Conservation (phyloP, 2,329 filamentous ascomycete genomes). For the Colletotrichum sp. region DNA sequence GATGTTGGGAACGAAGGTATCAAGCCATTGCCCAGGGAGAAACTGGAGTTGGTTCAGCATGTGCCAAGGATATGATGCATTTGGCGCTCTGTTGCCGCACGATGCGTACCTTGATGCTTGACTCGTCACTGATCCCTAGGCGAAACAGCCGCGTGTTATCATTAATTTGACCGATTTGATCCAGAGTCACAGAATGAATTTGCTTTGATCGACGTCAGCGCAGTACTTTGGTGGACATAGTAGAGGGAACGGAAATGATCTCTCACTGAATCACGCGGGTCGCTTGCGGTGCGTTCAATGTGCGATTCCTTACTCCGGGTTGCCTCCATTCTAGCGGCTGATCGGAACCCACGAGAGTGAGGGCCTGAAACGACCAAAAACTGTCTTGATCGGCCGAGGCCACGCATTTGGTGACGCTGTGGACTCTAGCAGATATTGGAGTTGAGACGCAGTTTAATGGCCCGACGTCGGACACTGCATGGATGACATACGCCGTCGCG, state of each 20-base stretch:
- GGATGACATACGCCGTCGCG: background rate
- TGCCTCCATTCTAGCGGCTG: background rate
- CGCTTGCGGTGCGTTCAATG: slow-evolving; percentile 73
- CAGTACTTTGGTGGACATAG: background rate
- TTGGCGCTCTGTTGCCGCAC: background rate
- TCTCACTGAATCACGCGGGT: slow-evolving; percentile 69
- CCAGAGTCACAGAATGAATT: slow-evolving; percentile 67
- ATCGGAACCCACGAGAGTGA: background rate
- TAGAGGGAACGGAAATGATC: background rate
- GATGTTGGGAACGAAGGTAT: slow-evolving; percentile 75
- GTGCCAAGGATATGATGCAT: background rate
- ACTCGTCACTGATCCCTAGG: slow-evolving; percentile 58
- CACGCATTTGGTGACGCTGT: background rate
- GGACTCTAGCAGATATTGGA: background rate
- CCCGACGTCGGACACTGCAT: background rate
- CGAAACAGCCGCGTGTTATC: slow-evolving; percentile 70
- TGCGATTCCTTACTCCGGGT: slow-evolving; percentile 47
- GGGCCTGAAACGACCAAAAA: background rate
- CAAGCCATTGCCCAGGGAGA: slow-evolving; percentile 86
- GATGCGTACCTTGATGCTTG: slow-evolving; percentile 50
- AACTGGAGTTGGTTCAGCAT: slow-evolving; percentile 59
- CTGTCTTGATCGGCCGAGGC: background rate
- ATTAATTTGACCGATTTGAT: slow-evolving; percentile 69
- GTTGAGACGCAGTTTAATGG: background rate
- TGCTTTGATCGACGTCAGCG: slow-evolving; percentile 33